Evolutionary conservation across 345 rosid genomes (phyloP), one percentile per base, ranked within the genome.

Genomic region (Leavenworthia alabamica): DNA sequence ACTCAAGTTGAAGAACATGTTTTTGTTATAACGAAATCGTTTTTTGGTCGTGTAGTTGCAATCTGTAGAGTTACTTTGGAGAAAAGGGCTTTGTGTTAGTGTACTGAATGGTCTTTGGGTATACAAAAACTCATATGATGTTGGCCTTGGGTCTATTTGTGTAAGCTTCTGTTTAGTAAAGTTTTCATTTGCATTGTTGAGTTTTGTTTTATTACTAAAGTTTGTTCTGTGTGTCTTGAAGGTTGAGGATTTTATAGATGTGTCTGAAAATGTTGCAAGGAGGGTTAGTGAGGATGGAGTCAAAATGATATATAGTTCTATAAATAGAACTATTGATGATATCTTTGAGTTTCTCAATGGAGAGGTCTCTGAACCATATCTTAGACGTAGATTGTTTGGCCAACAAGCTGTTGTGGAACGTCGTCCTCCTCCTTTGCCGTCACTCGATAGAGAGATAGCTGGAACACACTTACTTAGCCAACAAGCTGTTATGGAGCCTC

Each of bases 51-150:
- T 52, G 67, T 78, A 82, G 87, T 47, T 82, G 49, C 77, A 69
- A 52, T 78, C 87, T 2, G 75, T 76, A 48, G 78, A 80, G 52
- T 72, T 62, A 47, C 84, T 80, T 17, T 82, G 87, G 87, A 57
- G 33, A 15, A 64, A 72, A 66, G 87, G 84, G 33, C 79, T 82
- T 6, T 82, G 84, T 54, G 78, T 58, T 31, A 78, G 87, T 63
- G 56, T 76, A 50, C 55, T 55, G 37, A 56, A 45, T 36, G 87
- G 84, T 51, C 62, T 64, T 10, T 82, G 84, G 84, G 72, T 63
- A 33, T 62, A 73, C 24, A 82, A 75, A 20, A n/a, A n/a, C n/a
- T n/a, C n/a, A n/a, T n/a, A n/a, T n/a, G n/a, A n/a, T n/a, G n/a
- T n/a, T n/a, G n/a, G n/a, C 27, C 67, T 55, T 36, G 70, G 42